Evolutionary conservation across 106 monocot species (phyloP), one percentile per base, ranked within the genome.

Genomic region (Dioscorea alata): DNA sequence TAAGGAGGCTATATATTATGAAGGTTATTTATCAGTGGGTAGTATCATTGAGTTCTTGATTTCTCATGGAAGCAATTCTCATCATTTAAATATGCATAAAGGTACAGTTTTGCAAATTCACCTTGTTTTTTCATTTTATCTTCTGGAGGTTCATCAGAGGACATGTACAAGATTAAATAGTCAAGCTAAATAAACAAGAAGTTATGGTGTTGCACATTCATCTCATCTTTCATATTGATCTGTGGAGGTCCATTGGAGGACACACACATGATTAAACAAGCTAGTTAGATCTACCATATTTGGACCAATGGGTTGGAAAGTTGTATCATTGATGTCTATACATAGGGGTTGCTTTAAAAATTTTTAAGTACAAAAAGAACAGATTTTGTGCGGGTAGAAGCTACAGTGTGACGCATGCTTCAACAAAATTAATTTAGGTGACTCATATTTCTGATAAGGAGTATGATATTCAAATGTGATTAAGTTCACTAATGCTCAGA

Each of bases 41-140:
- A 70, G 69, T 32, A 82, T 96, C 49, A 76, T 96, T 35, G 79
- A 89, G 34, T 92, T 96, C 69, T 50, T 92, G 67, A 71, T 67
- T 65, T 81, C 89, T 73, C 70, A 80, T 73, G 84, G 81, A 70
- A 76, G 80, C 61, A 84, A 80, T 80, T 86, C 84, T 71, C 66
- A 65, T 25, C 54, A 78, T 79, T 74, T 85, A 25, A 69, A 20
- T 65, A 72, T 50, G 16, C 54, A 80, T 77, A 80, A 77, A 85
- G 89, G 88, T 59, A 59, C 6, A 24, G 59, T 22, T 0, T 20
- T 22, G 22, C n/a, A 59, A 5, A 59, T 54, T 42, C 18, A 54
- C 5, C 13, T 54, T 54, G 13, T 18, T 18, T 54, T 54, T 51
- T 51, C 18, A 19, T 19, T 4, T 54, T 8, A 19, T 15, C 15